phyloP scores from a whole-genome alignment of 1,139 yeast genomes.

The Geotrichum histeridarum region DNA sequence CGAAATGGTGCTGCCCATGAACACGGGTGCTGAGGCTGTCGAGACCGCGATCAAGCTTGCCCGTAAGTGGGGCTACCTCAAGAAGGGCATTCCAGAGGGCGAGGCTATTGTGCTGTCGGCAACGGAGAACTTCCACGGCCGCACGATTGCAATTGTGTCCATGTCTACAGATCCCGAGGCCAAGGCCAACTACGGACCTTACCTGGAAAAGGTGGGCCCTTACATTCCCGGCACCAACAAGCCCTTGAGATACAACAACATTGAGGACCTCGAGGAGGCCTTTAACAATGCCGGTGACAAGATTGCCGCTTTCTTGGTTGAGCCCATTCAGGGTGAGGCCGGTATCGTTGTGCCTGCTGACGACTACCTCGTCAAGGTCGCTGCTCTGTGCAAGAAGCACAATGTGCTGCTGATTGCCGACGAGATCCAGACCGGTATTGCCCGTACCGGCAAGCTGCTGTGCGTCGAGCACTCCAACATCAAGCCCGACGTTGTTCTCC shows the following conservation, averaged over 20 bases:
- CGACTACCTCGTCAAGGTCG: slow-evolving; percentile 70
- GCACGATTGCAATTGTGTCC: slow-evolving; percentile 91
- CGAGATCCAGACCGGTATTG: slow-evolving; percentile 96
- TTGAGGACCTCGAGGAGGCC: slow-evolving; percentile 83
- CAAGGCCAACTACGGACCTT: slow-evolving; percentile 84
- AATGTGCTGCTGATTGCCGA: slow-evolving; percentile 88
- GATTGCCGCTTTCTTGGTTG: slow-evolving; percentile 85
- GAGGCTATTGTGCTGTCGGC: slow-evolving; percentile 89
- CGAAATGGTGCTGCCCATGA: slow-evolving; percentile 95
- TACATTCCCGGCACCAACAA: slow-evolving; percentile 53
- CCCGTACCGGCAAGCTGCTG: slow-evolving; percentile 91
- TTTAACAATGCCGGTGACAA: slow-evolving; percentile 80
- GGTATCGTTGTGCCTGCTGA: slow-evolving; percentile 93
- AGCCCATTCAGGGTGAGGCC: slow-evolving; percentile 98
- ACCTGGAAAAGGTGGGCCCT: slow-evolving; percentile 78
- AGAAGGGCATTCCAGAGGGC: slow-evolving; percentile 74
- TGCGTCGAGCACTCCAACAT: slow-evolving; percentile 86
- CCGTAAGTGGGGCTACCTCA: slow-evolving; percentile 93
- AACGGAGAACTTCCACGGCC: slow-evolving; percentile 87
- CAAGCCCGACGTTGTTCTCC: slow-evolving; percentile 76
- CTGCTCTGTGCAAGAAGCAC: slow-evolving; percentile 71
- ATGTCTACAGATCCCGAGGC: slow-evolving; percentile 97
- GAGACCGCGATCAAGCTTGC: slow-evolving; percentile 93
- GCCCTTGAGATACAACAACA: slow-evolving; percentile 41
- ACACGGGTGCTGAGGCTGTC: slow-evolving; percentile 98